phyloP scores from a whole-genome alignment of 768 basidiomycete species.

The Mycena vitilis region DNA sequence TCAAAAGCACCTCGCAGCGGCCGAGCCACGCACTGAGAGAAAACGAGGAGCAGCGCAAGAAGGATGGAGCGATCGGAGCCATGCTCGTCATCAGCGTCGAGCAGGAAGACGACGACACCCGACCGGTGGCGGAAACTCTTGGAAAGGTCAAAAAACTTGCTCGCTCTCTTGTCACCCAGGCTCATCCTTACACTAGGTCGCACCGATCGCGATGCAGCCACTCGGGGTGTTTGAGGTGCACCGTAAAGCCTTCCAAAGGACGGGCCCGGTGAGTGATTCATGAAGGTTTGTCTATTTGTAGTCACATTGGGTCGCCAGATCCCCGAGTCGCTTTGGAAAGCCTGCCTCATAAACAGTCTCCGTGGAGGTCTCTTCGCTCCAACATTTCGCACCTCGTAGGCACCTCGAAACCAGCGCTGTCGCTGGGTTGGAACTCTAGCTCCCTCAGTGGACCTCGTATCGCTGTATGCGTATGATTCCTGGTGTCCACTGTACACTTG shows the following conservation, averaged over 20 bases:
- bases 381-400: slow-evolving; percentile 9
- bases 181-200: neutral
- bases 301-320: neutral
- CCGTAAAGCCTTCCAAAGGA: neutral
- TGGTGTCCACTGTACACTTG: neutral
- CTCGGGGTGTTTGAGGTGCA: slow-evolving; percentile 21
- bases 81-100: slow-evolving; percentile 26
- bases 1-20: neutral
- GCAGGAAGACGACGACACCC: slow-evolving; percentile 8
- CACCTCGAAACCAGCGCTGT: neutral
- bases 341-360: slow-evolving; percentile 14
- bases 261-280: slow-evolving; percentile 12
- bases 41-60: neutral
- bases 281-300: neutral
- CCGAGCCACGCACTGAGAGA: slow-evolving; percentile 11
- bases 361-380: slow-evolving; percentile 13
- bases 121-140: slow-evolving; percentile 3
- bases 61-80: slow-evolving; percentile 10
- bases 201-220: slow-evolving; percentile 13
- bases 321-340: slow-evolving; percentile 16
- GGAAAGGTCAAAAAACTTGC: neutral
- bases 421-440: too few species aligned
- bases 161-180: neutral
- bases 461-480: neutral
- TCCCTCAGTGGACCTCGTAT: too few species aligned